phyloP scores from a whole-genome alignment of 163 green algal genomes.

The Prototheca stagnorum region DNA sequence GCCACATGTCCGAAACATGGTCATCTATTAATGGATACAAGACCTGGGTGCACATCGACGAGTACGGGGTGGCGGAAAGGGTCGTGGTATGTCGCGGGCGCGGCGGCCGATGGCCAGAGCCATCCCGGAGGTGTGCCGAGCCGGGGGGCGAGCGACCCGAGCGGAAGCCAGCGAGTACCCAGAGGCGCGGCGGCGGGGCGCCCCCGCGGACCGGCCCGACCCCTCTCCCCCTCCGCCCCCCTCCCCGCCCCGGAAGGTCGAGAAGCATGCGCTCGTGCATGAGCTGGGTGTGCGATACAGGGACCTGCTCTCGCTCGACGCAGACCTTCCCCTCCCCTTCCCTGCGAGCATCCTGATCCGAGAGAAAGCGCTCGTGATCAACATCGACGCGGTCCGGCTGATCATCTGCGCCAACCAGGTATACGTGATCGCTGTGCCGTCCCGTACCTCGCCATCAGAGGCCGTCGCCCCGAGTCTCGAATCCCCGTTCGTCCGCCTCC shows the following conservation, averaged over 20 bases:
- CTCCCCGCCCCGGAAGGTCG: background rate
- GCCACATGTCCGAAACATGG: no score
- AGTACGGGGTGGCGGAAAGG: background rate
- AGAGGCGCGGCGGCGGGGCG: no score
- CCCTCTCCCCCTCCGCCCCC: background rate
- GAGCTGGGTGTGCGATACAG: conserved; percentile 19
- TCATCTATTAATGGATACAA: background rate
- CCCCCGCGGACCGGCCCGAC: no score
- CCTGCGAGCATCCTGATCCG: conserved; percentile 26
- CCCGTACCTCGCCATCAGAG: no score
- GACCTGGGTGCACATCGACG: conserved; percentile 12
- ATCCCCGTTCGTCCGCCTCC: no score
- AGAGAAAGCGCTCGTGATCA: conserved; percentile 42
- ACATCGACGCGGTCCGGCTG: conserved; percentile 39
- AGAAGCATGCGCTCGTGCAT: conserved; percentile 12
- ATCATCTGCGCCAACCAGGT: conserved; percentile 35
- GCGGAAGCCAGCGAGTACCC: no score
- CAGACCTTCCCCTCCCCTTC: conserved; percentile 17
- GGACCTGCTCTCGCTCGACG: conserved; percentile 18
- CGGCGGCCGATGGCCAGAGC: background rate
- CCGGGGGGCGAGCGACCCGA: background rate
- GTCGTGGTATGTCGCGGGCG: conserved; percentile 1
- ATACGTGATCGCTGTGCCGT: conserved; percentile 11
- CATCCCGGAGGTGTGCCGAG: background rate
- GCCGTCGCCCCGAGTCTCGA: no score